Percentiles rank a stretch among this genome's conserved stretches.
These are phyloP conservation scores for Parachaetomium inaequale DNA, from an alignment of 495 filamentous ascomycete genomes.

Conservation along the genomic window DNA sequence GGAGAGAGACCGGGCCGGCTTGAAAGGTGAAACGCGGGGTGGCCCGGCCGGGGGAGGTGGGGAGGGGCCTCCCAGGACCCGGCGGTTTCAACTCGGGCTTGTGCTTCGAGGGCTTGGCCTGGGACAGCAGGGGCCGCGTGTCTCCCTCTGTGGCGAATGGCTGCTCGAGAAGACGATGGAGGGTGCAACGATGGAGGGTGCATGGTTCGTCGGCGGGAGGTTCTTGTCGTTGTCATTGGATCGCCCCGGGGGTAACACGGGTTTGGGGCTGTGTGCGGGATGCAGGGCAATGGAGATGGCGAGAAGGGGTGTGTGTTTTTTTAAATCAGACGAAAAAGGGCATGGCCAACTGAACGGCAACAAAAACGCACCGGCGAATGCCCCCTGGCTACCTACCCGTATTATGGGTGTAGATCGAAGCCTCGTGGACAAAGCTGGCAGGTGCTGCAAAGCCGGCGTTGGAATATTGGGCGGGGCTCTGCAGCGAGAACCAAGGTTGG, in stretches of 20 bases:
- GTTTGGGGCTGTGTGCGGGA: not conserved
- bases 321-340: not conserved
- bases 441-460: not conserved
- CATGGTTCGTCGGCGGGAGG: conserved; percentile 1
- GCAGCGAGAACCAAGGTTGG: not conserved
- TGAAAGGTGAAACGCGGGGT: conserved; percentile 18
- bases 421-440: not conserved
- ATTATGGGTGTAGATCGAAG: not conserved
- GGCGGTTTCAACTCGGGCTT: conserved; percentile 18
- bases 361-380: not conserved
- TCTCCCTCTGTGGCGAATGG: not conserved
- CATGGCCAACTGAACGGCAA: not conserved
- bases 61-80: conserved; percentile 2
- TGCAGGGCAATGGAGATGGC: not conserved
- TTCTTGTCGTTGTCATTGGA: not conserved
- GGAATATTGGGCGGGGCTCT: conserved; percentile 12
- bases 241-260: not conserved
- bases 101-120: conserved; percentile 11
- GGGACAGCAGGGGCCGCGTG: not conserved
- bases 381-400: too few species aligned
- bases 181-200: not conserved
- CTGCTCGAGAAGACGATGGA: not conserved
- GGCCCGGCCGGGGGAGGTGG: not conserved
- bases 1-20: conserved; percentile 12
- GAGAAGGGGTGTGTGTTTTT: too few species aligned